phyloP scores from a whole-genome alignment of 306 rosid genomes.

The Lathyrus aphaca region DNA sequence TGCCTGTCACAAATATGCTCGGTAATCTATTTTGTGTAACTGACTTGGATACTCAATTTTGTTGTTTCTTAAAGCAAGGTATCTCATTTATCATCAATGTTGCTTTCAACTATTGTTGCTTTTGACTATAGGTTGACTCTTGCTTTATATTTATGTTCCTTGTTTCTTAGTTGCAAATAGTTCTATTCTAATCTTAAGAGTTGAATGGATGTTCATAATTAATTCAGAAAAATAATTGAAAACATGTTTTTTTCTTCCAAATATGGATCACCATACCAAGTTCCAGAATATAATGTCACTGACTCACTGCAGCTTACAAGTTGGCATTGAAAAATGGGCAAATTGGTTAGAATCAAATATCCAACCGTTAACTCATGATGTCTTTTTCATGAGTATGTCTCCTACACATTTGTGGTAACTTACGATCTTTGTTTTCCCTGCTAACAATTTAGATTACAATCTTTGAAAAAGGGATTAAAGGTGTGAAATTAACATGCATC shows the following conservation, averaged over 20 bases:
- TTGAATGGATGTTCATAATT: conserved; percentile 1
- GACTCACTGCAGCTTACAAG: conserved; percentile 75
- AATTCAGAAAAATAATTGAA: neutral
- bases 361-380: conserved; percentile 61
- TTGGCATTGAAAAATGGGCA: conserved; percentile 86
- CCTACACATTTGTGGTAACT: conserved; percentile 90
- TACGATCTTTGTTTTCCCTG: neutral
- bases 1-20: too few species aligned
- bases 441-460: too few species aligned
- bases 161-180: too few species aligned
- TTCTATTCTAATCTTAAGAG: too few species aligned
- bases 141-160: too few species aligned
- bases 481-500: neutral
- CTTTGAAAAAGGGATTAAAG: too few species aligned
- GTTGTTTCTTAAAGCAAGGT: too few species aligned
- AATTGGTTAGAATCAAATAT: conserved; percentile 76
- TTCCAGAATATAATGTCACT: conserved; percentile 77
- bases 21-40: too few species aligned
- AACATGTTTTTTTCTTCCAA: conserved; percentile 42
- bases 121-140: too few species aligned
- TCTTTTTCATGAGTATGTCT: conserved; percentile 88
- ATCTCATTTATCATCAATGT: too few species aligned
- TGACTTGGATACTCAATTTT: too few species aligned
- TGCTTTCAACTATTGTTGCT: too few species aligned
- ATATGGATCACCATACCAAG: conserved; percentile 58